phyloP scores from a whole-genome alignment of 1,284 basidiomycete genomes.

The Melampsora americana region DNA sequence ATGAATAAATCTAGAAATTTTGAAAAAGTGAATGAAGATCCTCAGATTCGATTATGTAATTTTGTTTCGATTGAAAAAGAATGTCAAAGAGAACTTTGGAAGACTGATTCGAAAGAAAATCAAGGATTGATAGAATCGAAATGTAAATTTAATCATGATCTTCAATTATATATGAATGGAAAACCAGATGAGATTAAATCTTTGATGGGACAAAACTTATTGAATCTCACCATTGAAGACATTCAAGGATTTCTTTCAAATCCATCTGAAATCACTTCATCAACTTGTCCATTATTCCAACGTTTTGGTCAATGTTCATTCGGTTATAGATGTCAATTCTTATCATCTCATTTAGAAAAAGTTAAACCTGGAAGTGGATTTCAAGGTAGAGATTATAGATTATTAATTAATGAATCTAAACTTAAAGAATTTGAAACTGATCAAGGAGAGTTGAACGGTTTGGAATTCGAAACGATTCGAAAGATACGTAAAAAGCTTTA shows the following conservation, averaged over 20 bases:
- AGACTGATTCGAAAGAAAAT: no score
- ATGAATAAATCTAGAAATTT: slow-evolving; percentile 44
- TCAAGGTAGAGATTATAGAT: not conserved
- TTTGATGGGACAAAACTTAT: not conserved
- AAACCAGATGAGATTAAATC: slow-evolving; percentile 73
- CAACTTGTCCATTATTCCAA: slow-evolving; percentile 1
- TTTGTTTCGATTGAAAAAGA: slow-evolving; percentile 45
- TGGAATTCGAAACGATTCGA: not conserved
- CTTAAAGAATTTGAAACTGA: not conserved
- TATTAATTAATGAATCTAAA: not conserved
- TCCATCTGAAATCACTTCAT: no score
- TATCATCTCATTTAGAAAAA: slow-evolving; percentile 1
- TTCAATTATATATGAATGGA: slow-evolving; percentile 68
- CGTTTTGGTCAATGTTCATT: not conserved
- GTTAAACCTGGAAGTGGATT: not conserved
- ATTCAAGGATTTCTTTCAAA: not conserved
- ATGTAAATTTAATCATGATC: slow-evolving; percentile 78
- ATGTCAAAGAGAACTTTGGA: slow-evolving; percentile 18
- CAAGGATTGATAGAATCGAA: no score
- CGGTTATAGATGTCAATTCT: slow-evolving; percentile 4
- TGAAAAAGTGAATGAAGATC: slow-evolving; percentile 50
- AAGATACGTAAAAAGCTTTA: slow-evolving; percentile 5
- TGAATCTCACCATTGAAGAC: not conserved
- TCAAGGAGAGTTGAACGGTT: not conserved
- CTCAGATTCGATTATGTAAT: slow-evolving; percentile 51